These are phyloP conservation scores for Aphanomyces stellatus DNA, from an alignment of 352 stramenopile genomes.

Conservation along the genomic window DNA sequence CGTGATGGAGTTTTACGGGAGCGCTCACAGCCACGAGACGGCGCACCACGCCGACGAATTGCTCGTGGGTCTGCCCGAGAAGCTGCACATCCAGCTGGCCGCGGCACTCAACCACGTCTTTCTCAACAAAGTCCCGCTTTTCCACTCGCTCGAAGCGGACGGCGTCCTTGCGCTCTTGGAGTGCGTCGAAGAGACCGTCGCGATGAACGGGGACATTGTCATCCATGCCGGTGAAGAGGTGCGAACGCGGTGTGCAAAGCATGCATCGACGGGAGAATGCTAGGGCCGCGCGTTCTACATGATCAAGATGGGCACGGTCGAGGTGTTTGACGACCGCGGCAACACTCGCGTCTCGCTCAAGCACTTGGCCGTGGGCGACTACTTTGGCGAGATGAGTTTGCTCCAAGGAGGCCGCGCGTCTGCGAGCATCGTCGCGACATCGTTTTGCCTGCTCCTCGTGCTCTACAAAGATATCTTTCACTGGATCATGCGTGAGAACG, in stretches of 20 bases:
- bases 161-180: background rate
- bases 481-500: slow-evolving; percentile 1
- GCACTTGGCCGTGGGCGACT: background rate
- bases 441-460: slow-evolving; percentile 1
- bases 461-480: slow-evolving; percentile 7
- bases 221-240: slow-evolving; percentile 1
- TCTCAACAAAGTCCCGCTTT: background rate
- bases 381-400: slow-evolving; percentile 4
- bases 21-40: background rate
- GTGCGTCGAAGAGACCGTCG: background rate
- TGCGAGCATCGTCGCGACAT: background rate
- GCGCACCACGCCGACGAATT: background rate
- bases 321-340: background rate
- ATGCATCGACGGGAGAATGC: background rate
- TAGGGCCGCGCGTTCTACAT: slow-evolving; percentile 3
- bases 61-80: background rate
- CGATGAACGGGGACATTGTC: background rate
- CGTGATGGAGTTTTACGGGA: background rate
- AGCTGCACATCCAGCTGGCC: background rate
- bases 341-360: background rate
- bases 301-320: background rate
- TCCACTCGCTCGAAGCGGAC: background rate
- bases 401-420: background rate
- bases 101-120: background rate
- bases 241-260: background rate